Conservation (phyloP, 176 grass and related monocot species). For the Juncus inflexus region DNA sequence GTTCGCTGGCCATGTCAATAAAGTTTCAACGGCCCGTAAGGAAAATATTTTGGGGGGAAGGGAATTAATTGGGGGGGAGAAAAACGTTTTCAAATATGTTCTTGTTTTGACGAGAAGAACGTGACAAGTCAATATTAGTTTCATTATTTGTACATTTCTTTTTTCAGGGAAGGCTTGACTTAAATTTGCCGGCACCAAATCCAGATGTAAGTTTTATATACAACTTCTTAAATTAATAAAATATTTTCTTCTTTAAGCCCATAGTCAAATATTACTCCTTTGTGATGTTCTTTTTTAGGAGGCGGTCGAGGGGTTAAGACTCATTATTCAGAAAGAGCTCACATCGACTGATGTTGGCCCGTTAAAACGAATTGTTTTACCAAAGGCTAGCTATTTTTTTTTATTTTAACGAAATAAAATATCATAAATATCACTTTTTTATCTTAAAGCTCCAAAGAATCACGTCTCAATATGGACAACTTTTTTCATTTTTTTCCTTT, state of each 20-base stretch:
- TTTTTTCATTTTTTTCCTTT: slow-evolving; percentile 1
- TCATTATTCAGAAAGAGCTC: slow-evolving; percentile 85
- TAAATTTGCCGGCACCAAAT: slow-evolving; percentile 56
- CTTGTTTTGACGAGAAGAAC: too few relatives aligned
- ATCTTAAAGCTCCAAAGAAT: slow-evolving; percentile 14
- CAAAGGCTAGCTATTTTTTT: slow-evolving; percentile 59
- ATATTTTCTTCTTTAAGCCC: background rate
- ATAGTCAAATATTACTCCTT: background rate
- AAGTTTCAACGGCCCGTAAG: too few relatives aligned
- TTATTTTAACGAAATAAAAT: slow-evolving; percentile 10
- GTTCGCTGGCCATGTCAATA: too few relatives aligned
- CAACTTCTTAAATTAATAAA: slow-evolving; percentile 1
- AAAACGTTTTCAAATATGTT: too few relatives aligned
- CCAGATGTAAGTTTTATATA: slow-evolving; percentile 68
- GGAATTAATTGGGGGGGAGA: too few relatives aligned
- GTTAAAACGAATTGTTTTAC: slow-evolving; percentile 85
- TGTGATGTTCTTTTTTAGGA: slow-evolving; percentile 44
- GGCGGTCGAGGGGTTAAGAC: slow-evolving; percentile 52
- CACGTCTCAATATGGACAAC: background rate
- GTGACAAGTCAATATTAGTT: too few relatives aligned
- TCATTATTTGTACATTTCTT: background rate
- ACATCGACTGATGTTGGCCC: slow-evolving; percentile 75
- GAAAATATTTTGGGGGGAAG: too few relatives aligned
- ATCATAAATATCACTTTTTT: background rate
- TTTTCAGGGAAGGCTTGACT: slow-evolving; percentile 62